Conservation (phyloP, 805 yeast genomes). For the Schwanniomyces vanrijiae region DNA sequence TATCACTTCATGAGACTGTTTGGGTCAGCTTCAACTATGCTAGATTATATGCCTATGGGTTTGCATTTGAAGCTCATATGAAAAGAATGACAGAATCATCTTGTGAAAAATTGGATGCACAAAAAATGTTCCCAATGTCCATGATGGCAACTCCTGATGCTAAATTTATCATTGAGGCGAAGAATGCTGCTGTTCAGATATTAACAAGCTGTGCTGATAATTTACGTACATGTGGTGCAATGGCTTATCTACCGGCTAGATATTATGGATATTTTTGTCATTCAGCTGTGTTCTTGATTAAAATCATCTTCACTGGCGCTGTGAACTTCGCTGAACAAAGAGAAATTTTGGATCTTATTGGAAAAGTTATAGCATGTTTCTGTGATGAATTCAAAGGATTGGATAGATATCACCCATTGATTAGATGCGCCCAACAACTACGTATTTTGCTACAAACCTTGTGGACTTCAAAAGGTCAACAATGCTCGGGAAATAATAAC, state of each 20-base stretch:
- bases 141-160: constrained; percentile 4
- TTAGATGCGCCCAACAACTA: constrained; percentile 4
- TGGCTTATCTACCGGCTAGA: constrained; percentile 5
- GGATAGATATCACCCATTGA: constrained; percentile 2
- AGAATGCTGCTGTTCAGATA: constrained; percentile 3
- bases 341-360: constrained; percentile 4
- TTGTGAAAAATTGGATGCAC: constrained; percentile 3
- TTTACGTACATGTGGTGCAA: constrained; percentile 3
- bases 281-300: constrained; percentile 4
- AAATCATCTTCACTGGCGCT: constrained; percentile 3
- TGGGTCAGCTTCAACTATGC: constrained; percentile 3
- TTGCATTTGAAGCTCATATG: constrained; percentile 5
- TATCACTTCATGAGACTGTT: constrained; percentile 3
- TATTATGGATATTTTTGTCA: constrained; percentile 3
- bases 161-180: constrained; percentile 3
- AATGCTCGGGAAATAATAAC: not conserved
- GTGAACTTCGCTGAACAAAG: constrained; percentile 2
- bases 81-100: constrained; percentile 4
- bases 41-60: constrained; percentile 3
- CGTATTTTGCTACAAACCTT: constrained; percentile 4
- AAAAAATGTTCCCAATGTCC: constrained; percentile 2
- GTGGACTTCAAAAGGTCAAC: constrained; percentile 3
- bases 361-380: constrained; percentile 4
- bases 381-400: constrained; percentile 5
- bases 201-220: constrained; percentile 4